Percentiles rank a stretch among this genome's conserved stretches.
Conservation (phyloP, 768 basidiomycete species). For the Russula earlei region DNA sequence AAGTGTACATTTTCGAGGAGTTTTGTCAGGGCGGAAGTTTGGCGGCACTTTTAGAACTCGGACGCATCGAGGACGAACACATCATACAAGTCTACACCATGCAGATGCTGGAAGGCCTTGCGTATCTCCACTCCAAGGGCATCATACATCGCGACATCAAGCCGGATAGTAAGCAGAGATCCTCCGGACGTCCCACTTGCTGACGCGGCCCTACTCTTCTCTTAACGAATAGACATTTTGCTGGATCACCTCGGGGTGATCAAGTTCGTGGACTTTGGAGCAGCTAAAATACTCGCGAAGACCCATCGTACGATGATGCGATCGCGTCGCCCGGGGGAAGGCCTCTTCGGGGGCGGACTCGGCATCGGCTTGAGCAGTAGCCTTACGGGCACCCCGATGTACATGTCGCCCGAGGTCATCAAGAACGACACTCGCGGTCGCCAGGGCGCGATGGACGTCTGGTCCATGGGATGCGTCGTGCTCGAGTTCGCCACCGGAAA, state of each 20-base stretch:
- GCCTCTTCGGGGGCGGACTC: slow-evolving; percentile 24
- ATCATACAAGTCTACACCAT: slow-evolving; percentile 93
- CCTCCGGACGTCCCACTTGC: background rate
- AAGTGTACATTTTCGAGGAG: slow-evolving; percentile 98
- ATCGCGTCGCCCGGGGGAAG: slow-evolving; percentile 49
- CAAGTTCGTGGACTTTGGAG: slow-evolving; percentile 96
- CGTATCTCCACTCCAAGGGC: slow-evolving; percentile 86
- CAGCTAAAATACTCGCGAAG: slow-evolving; percentile 90
- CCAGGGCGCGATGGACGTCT: slow-evolving; percentile 96
- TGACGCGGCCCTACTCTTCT: background rate
- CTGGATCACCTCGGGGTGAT: slow-evolving; percentile 84
- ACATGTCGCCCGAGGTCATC: slow-evolving; percentile 99
- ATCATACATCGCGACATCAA: slow-evolving; percentile 97
- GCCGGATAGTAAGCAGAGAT: slow-evolving; percentile 76
- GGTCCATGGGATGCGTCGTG: slow-evolving; percentile 97
- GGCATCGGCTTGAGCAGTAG: slow-evolving; percentile 60
- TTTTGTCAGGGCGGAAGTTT: slow-evolving; percentile 95
- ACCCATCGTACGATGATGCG: slow-evolving; percentile 74
- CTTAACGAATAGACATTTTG: slow-evolving; percentile 65
- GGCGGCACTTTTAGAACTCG: slow-evolving; percentile 80
- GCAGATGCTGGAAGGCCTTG: slow-evolving; percentile 92
- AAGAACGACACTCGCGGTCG: slow-evolving; percentile 83
- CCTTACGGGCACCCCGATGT: slow-evolving; percentile 97
- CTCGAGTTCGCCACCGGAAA: slow-evolving; percentile 93
- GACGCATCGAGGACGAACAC: slow-evolving; percentile 92